Conservation (phyloP, 352 stramenopile species). For the Phytopythium aichiense region DNA sequence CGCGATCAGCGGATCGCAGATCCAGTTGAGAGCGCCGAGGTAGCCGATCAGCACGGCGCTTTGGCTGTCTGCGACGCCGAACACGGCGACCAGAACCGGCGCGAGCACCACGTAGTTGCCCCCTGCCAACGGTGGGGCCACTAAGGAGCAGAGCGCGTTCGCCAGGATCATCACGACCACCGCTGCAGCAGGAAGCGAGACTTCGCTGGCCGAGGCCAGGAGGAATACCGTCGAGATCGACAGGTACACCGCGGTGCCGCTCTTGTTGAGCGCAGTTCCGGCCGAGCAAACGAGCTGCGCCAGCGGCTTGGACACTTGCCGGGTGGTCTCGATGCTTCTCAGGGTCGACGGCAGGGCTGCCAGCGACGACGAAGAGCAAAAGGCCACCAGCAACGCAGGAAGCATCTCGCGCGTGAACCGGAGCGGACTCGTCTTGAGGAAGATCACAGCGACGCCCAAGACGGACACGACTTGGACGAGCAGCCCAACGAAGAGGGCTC, state of each 20-base stretch:
- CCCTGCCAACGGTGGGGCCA: slow-evolving; percentile 38
- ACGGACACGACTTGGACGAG: slow-evolving; percentile 34
- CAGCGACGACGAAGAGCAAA: slow-evolving; percentile 46
- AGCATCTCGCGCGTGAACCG: slow-evolving; percentile 31
- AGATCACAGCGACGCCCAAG: slow-evolving; percentile 27
- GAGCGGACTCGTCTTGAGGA: slow-evolving; percentile 44
- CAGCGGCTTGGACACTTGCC: slow-evolving; percentile 50
- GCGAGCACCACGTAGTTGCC: slow-evolving; percentile 28
- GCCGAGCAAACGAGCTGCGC: slow-evolving; percentile 51
- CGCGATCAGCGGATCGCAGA: slow-evolving; percentile 51
- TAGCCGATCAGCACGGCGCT: slow-evolving; percentile 32
- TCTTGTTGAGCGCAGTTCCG: slow-evolving; percentile 54
- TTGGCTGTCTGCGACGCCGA: slow-evolving; percentile 22
- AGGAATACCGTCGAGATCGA: slow-evolving; percentile 46
- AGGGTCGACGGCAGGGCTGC: slow-evolving; percentile 48
- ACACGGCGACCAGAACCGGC: slow-evolving; percentile 41
- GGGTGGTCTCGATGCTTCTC: slow-evolving; percentile 40
- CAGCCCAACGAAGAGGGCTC: slow-evolving; percentile 43
- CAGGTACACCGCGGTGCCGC: slow-evolving; percentile 52
- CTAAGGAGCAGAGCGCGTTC: slow-evolving; percentile 30
- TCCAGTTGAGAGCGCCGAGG: slow-evolving; percentile 45
- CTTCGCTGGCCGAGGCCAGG: slow-evolving; percentile 18
- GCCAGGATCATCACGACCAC: slow-evolving; percentile 32
- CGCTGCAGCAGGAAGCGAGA: slow-evolving; percentile 16
- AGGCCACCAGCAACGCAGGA: slow-evolving; percentile 42